Evolutionary conservation across 2,329 filamentous ascomycete genomes (phyloP).

Genomic region (Epichloe sibirici): DNA sequence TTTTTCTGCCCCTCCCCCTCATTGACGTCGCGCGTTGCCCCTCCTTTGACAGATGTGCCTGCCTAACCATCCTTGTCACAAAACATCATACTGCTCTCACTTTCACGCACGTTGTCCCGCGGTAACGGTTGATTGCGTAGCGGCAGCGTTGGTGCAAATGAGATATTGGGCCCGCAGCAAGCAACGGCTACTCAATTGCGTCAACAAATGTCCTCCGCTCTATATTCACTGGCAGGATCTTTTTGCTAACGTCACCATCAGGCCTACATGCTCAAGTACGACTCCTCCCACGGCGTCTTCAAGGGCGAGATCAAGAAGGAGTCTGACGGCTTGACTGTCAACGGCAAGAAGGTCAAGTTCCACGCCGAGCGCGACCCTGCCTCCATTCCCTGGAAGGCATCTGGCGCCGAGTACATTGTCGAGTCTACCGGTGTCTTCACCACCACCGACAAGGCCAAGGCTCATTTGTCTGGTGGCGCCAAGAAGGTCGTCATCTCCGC

Average conservation of each 20-base stretch:
- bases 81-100: neutral
- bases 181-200: neutral
- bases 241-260: conserved; percentile 22
- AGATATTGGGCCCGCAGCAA: too few species aligned
- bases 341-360: conserved; percentile 92
- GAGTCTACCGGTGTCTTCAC: conserved; percentile 99
- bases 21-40: conserved; percentile 5
- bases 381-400: conserved; percentile 79
- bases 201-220: neutral
- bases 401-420: conserved; percentile 85
- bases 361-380: conserved; percentile 85
- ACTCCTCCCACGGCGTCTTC: conserved; percentile 93
- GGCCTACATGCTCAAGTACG: conserved; percentile 99
- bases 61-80: neutral
- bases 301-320: conserved; percentile 76
- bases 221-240: neutral
- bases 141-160: too few species aligned
- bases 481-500: conserved; percentile 97
- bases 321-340: conserved; percentile 64
- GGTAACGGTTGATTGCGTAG: neutral
- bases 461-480: conserved; percentile 90
- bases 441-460: conserved; percentile 89
- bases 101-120: neutral
- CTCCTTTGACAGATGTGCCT: conserved; percentile 5
- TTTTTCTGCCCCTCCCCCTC: conserved; percentile 8